Base-by-base conservation (phyloP, 2,329 filamentous ascomycete genomes). In the Fonsecaea erecta region DNA sequence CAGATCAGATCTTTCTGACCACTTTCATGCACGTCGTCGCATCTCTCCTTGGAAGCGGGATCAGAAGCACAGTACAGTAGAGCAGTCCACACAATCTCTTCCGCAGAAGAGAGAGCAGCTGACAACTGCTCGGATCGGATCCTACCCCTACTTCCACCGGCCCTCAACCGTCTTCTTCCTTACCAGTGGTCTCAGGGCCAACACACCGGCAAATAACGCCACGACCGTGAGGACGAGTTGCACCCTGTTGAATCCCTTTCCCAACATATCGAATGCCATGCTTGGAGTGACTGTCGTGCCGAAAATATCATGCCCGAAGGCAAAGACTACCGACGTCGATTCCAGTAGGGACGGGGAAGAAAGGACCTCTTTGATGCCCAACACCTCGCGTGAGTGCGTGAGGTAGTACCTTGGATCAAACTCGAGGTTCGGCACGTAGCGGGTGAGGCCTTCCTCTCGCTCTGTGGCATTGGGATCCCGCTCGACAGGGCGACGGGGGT, bases 171-270 rank as follows among this genome's bases (percentile, higher is more conserved):
- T 68, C 60, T 71, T 73, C 63, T 65, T 70, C 28, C 90, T 82
- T 83, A 97, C 95, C 86, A 98, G 87, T 30, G 95, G 95, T 60
- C 89, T 89, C 74, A 98, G 81, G 62, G 91, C 85, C 69, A 88
- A 77, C 16, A 97, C 94, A 52, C 92, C 93, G 43, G 86, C 83
- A 52, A 86, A 86, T 71, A 98, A 82, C 18, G 92, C 94, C 46
- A 90, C 82, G 40, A 99, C 93, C 0, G 95, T 99, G 16, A 86
- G 83, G 40, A 97, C 77, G 74, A 99, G 86, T 71, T 93, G 90
- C 62, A 93, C 75, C 82, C 96, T 97, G 76, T 94, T 95, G 78
- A 99, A 99, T 1, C 92, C 91, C 78, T 93, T 95, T 68, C 93
- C 95, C 16, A 99, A 81, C 48, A 98, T 87, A 79, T 99, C 95